Base-by-base conservation (phyloP, 2,329 filamentous ascomycete genomes). In the Fusarium musae region DNA sequence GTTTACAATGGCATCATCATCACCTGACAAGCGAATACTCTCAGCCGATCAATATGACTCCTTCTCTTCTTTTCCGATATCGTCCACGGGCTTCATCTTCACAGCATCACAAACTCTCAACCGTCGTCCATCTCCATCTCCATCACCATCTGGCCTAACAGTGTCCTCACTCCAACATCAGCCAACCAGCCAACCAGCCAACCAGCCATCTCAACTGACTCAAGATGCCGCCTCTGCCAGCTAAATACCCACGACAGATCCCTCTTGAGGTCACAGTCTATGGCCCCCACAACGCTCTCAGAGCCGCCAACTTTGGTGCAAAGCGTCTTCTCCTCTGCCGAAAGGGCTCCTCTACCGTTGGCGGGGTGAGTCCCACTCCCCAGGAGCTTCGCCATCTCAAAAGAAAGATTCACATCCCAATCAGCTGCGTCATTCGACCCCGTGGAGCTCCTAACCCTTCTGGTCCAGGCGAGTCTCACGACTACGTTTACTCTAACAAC, bases 341-440 rank as follows among this genome's bases (percentile, higher is more conserved):
- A 6, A 75, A 79, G 15, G 84, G 82, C 6, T 89, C 88, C 2
- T 90, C 90, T 71, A 63, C 75, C 3, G 78, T 74, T 3, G 88
- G 87, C 50, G 88, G 88, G 12, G 82, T 87, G 21, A 90, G 88
- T 2, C 88, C 88, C 5, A 74, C 82, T 1, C 32, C 84, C 6
- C 72, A 79, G 13, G 84, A 87, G 23, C 80, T 88, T 46, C 40
- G 68, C 4, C 61, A 64, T 5, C 77, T 85, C 32, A 70, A 72
- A 26, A 39, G 62, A 39, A 63, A 73, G 62, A 65, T 80, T 32
- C 58, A 78, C 16, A 79, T 85, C 32, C 83, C 87, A 1, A 75
- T 89, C 42, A 86, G 87, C 44, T 75, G 90, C 76, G 89, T 89
- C 86, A 87, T 90, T 69, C 85, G 88, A 13, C 87, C 87, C 9